A percentile compares a stretch with the other conserved stretches of the same genome.
Conservation (phyloP, 2,329 filamentous ascomycete species). For the Monosporascus sp. region DNA sequence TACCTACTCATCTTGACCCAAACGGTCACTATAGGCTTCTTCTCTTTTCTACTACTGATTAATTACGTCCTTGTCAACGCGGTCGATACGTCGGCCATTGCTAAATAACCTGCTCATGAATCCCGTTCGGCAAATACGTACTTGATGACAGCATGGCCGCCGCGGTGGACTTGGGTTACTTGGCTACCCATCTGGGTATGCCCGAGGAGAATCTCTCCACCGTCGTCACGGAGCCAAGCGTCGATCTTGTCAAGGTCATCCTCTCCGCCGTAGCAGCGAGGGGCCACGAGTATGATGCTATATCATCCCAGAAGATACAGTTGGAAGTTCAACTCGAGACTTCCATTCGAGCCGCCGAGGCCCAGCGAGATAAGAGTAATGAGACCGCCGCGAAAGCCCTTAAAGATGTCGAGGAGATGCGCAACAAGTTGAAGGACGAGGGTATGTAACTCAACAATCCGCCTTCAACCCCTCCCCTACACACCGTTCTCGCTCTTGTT, state of each 20-base stretch:
- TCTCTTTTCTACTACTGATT: no score
- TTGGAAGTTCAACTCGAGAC: slow-evolving; percentile 92
- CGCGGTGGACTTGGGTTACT: slow-evolving; percentile 64
- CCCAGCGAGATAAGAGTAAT: slow-evolving; percentile 77
- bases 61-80: background rate
- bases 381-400: slow-evolving; percentile 75
- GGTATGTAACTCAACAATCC: slow-evolving; percentile 46
- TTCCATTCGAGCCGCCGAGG: slow-evolving; percentile 76
- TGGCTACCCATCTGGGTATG: slow-evolving; percentile 67
- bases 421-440: slow-evolving; percentile 76
- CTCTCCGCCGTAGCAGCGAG: slow-evolving; percentile 72
- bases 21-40: no score
- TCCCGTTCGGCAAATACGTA: slow-evolving; percentile 12
- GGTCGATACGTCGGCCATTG: background rate
- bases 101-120: slow-evolving; percentile 16
- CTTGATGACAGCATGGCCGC: slow-evolving; percentile 52
- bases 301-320: slow-evolving; percentile 83
- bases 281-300: slow-evolving; percentile 74
- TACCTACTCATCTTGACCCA: no score
- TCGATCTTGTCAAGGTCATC: slow-evolving; percentile 71
- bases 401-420: slow-evolving; percentile 76
- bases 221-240: slow-evolving; percentile 64
- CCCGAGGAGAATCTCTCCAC: slow-evolving; percentile 59
- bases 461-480: background rate
- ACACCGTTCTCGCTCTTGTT: background rate